phyloP scores from a whole-genome alignment of 805 yeast species.

The Nakazawaea ambrosiae region DNA sequence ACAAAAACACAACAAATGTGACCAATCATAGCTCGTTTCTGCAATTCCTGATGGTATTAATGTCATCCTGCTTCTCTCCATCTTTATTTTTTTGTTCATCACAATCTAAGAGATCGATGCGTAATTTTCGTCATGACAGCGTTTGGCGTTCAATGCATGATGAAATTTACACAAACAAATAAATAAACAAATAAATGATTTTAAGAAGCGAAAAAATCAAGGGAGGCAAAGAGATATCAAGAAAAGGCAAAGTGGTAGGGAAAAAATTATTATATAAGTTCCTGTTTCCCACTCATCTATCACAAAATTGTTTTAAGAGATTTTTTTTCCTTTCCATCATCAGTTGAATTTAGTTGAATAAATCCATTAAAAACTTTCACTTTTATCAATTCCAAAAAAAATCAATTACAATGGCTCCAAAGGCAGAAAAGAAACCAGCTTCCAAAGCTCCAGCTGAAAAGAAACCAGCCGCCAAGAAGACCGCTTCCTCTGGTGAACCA shows the following conservation, averaged over 20 bases:
- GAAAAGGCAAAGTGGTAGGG: too few relatives aligned
- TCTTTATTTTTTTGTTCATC: too few relatives aligned
- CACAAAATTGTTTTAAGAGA: not conserved
- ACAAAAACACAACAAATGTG: too few relatives aligned
- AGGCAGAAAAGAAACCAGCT: constrained; percentile 63
- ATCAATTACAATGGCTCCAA: constrained; percentile 50
- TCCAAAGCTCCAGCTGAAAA: constrained; percentile 97
- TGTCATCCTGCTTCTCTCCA: too few relatives aligned
- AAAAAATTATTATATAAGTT: too few relatives aligned
- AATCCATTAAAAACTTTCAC: constrained; percentile 10
- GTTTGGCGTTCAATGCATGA: not conserved
- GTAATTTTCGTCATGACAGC: not conserved
- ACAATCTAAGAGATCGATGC: not conserved
- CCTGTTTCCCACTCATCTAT: not conserved
- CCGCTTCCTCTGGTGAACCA: constrained; percentile 71
- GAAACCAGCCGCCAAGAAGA: constrained; percentile 91
- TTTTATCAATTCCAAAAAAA: not conserved
- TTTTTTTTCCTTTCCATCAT: constrained; percentile 10
- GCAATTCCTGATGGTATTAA: too few relatives aligned
- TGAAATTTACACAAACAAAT: constrained; percentile 7
- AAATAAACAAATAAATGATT: constrained; percentile 1
- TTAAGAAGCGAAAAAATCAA: too few relatives aligned
- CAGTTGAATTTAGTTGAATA: constrained; percentile 9
- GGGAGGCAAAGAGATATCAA: too few relatives aligned
- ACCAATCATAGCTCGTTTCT: too few relatives aligned